These are phyloP conservation scores for Arabidopsis arenosa DNA, from an alignment of 345 rosid species.

Conservation along the genomic window DNA sequence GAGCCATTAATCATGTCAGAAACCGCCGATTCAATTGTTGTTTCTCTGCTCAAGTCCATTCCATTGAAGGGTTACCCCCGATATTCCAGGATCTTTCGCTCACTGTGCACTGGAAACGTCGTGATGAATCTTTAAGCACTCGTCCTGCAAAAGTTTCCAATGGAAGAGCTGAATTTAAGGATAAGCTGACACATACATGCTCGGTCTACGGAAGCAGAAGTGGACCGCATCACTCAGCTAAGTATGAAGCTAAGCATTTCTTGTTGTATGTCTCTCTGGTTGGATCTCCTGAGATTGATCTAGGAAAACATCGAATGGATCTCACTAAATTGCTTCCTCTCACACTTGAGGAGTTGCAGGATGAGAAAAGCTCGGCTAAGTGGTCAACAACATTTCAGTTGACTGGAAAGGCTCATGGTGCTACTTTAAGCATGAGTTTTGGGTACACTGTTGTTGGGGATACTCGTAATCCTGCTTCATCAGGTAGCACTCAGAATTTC, in stretches of 20 bases:
- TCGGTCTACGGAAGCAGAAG: constrained; percentile 79
- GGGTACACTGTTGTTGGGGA: constrained; percentile 76
- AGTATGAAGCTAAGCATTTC: constrained; percentile 95
- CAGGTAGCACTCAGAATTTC: constrained; percentile 48
- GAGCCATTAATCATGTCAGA: constrained; percentile 69
- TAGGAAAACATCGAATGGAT: constrained; percentile 96
- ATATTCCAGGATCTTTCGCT: constrained; percentile 62
- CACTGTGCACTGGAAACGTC: constrained; percentile 88
- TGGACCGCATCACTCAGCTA: constrained; percentile 88
- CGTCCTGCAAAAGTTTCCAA: constrained; percentile 63
- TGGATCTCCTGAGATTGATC: constrained; percentile 73
- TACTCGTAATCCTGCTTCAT: constrained; percentile 49
- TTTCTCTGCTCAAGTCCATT: constrained; percentile 79
- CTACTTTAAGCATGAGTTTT: constrained; percentile 77
- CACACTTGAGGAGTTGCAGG: constrained; percentile 90
- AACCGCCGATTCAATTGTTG: constrained; percentile 76
- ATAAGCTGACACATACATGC: constrained; percentile 73
- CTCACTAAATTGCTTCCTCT: constrained; percentile 90
- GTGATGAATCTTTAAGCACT: constrained; percentile 72
- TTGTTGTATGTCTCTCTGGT: constrained; percentile 68
- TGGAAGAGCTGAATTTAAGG: constrained; percentile 77
- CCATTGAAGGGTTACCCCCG: constrained; percentile 66
- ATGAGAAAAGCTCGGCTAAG: constrained; percentile 85
- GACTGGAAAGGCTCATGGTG: constrained; percentile 81
- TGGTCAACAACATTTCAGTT: constrained; percentile 94